Evolutionary conservation across 1,284 basidiomycete species (phyloP).

Genomic region (Peniophora sp.): DNA sequence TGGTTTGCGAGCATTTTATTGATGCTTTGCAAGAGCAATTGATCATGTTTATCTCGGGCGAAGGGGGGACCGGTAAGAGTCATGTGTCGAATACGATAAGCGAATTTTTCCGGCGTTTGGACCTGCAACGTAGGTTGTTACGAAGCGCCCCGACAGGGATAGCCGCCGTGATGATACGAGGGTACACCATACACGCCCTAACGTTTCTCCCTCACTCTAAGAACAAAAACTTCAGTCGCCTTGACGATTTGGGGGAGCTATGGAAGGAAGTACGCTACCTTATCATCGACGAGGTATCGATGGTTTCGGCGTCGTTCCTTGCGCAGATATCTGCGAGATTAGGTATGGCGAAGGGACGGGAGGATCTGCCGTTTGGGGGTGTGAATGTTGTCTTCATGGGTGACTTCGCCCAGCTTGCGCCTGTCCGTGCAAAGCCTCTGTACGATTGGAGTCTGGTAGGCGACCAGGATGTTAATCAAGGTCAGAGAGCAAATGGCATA

Average conservation of each 20-base stretch:
- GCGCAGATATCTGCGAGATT: background rate
- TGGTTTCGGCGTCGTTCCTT: background rate
- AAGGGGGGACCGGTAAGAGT: slow-evolving; percentile 13
- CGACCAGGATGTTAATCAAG: background rate
- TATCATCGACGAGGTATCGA: slow-evolving; percentile 2
- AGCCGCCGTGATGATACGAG: slow-evolving; percentile 5
- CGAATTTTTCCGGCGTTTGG: background rate
- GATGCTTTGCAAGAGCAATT: slow-evolving; percentile 8
- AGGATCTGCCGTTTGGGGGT: slow-evolving; percentile 6
- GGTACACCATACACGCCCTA: slow-evolving; percentile 10
- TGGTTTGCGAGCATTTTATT: no score
- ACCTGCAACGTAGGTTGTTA: background rate
- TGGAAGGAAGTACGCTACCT: background rate
- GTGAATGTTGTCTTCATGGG: slow-evolving; percentile 10
- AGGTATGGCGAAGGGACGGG: background rate
- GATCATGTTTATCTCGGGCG: slow-evolving; percentile 10
- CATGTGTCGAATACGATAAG: slow-evolving; percentile 10
- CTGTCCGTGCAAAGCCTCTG: background rate
- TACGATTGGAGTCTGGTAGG: background rate
- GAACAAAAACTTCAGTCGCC: background rate
- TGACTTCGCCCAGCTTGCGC: slow-evolving; percentile 9
- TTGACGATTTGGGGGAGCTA: background rate
- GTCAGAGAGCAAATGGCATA: background rate
- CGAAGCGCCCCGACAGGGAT: slow-evolving; percentile 8
- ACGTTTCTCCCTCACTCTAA: background rate